Percentiles rank a stretch among this genome's conserved stretches.
Evolutionary conservation across 371 early-diverging fungal genomes (phyloP).

Genomic region (Capniomyces stellatus): DNA sequence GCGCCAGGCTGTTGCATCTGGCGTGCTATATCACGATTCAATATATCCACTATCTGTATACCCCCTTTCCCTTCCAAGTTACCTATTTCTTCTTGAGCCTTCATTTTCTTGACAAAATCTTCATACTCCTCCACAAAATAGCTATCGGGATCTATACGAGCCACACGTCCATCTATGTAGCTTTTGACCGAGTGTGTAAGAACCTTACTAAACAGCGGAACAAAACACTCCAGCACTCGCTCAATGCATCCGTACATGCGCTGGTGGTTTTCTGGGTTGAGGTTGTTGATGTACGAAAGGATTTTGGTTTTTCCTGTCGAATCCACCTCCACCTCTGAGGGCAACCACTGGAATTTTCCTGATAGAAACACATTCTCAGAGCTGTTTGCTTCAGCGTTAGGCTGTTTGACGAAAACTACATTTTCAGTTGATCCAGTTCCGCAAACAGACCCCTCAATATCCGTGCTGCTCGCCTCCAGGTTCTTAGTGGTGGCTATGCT

Average conservation of each 20-base stretch:
- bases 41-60: too few species aligned
- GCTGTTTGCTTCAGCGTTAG: neutral
- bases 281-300: constrained; percentile 36
- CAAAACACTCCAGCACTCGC: neutral
- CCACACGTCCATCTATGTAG: too few species aligned
- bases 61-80: too few species aligned
- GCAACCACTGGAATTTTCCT: constrained; percentile 31
- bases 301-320: constrained; percentile 14
- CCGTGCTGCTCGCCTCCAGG: neutral
- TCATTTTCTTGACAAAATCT: too few species aligned
- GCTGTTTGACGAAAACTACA: too few species aligned
- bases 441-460: neutral
- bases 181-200: neutral
- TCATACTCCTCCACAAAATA: too few species aligned
- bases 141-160: too few species aligned
- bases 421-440: neutral
- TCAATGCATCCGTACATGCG: constrained; percentile 15
- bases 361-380: neutral
- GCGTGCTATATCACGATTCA: too few species aligned
- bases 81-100: too few species aligned
- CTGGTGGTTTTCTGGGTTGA: constrained; percentile 26
- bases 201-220: neutral
- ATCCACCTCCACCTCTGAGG: constrained; percentile 27
- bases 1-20: too few species aligned
- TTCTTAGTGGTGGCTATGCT: neutral